A percentile compares a stretch with the other conserved stretches of the same genome.
Evolutionary conservation across 2,329 filamentous ascomycete species (phyloP).

Genomic region (Colletotrichum tropicale): DNA sequence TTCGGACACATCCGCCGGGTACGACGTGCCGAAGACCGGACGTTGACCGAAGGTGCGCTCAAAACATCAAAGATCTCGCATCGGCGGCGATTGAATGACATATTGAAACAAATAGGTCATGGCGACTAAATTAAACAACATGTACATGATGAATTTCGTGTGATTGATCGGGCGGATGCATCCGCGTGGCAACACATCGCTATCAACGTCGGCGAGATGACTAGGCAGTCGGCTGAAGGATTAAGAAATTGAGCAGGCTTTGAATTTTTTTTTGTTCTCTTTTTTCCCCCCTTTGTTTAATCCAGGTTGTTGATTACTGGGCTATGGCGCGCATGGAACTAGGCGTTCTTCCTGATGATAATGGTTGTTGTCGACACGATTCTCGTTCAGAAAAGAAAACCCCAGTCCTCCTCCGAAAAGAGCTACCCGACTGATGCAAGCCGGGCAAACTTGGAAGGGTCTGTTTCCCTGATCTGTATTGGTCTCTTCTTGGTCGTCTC

Average conservation of each 20-base stretch:
- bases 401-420: fast-evolving
- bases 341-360: not conserved
- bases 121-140: not conserved
- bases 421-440: not conserved
- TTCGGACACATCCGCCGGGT: not conserved
- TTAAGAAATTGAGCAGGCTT: too few species aligned
- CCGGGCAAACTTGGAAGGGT: not conserved
- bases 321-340: not conserved
- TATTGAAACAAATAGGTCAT: not conserved
- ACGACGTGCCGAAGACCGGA: not conserved
- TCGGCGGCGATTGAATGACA: not conserved
- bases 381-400: fast-evolving
- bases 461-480: not conserved
- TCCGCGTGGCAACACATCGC: not conserved
- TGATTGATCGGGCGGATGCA: not conserved
- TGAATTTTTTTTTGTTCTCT: too few species aligned
- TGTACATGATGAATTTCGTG: not conserved
- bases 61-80: not conserved
- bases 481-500: fast-evolving
- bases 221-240: not conserved
- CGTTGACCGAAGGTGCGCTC: not conserved
- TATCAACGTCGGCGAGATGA: not conserved
- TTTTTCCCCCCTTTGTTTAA: too few species aligned
- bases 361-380: not conserved
- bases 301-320: not conserved